Conservation (phyloP, 805 yeast species). For the Cephaloascus fragrans region DNA sequence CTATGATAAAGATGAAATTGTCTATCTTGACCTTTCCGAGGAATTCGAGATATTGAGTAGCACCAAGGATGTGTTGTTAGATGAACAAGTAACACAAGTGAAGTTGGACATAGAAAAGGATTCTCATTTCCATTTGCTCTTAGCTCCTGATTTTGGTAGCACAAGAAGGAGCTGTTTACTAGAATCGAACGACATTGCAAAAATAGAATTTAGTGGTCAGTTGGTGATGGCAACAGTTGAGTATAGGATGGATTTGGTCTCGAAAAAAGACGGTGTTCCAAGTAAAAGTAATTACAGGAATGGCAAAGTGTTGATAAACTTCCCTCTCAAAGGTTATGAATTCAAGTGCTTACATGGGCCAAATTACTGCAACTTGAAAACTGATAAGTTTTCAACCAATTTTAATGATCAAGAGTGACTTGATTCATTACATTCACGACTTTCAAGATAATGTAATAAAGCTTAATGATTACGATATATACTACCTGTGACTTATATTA, state of each 20-base stretch:
- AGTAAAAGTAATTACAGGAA: too few relatives aligned
- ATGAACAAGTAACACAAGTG: neutral
- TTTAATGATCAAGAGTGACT: neutral
- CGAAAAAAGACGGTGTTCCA: neutral
- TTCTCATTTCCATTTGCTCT: neutral
- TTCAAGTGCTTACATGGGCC: neutral
- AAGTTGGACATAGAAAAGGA: neutral
- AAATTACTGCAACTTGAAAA: neutral
- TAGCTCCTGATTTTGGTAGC: neutral
- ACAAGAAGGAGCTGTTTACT: neutral
- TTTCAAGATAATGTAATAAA: too few relatives aligned
- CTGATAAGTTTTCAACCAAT: neutral
- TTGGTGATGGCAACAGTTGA: neutral
- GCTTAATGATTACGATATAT: too few relatives aligned
- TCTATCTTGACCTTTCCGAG: neutral
- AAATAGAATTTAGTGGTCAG: neutral
- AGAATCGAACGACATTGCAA: neutral
- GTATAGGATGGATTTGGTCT: neutral
- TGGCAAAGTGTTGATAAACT: neutral
- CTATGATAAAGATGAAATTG: neutral
- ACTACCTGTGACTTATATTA: too few relatives aligned
- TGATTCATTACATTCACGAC: too few relatives aligned
- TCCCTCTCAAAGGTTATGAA: neutral
- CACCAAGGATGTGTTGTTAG: neutral
- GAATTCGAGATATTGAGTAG: neutral